phyloP scores from a whole-genome alignment of 768 basidiomycete species.

The Mycena rebaudengoi region DNA sequence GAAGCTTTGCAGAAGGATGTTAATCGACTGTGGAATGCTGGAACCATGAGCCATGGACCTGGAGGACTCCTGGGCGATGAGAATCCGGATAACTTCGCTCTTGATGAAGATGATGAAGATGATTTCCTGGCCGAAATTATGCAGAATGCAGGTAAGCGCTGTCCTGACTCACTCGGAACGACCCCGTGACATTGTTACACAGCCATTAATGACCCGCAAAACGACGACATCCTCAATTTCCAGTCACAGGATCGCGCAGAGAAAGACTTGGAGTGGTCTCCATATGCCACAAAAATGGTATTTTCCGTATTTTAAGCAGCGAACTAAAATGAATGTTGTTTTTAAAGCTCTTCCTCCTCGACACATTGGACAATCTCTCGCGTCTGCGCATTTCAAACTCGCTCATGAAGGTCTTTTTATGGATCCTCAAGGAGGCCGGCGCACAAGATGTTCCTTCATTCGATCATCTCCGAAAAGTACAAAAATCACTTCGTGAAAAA shows the following conservation, averaged over 20 bases:
- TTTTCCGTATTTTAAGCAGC: not conserved
- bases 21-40: not conserved
- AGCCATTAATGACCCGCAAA: not conserved
- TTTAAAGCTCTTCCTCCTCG: conserved; percentile 7
- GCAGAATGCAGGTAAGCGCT: conserved; percentile 3
- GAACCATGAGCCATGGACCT: not conserved
- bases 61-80: not conserved
- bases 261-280: not conserved
- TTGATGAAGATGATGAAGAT: not conserved
- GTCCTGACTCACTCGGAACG: not conserved
- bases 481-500: not conserved
- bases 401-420: not conserved
- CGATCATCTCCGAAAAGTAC: not conserved
- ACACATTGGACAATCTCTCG: conserved; percentile 3
- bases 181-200: not conserved
- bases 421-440: not conserved
- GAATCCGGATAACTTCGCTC: not conserved
- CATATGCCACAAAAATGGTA: not conserved
- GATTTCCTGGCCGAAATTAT: conserved; percentile 10
- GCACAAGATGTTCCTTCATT: not conserved
- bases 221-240: not conserved
- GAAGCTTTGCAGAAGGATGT: not conserved
- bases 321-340: not conserved
- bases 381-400: conserved; percentile 9
- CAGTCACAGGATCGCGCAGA: not conserved